Base-by-base conservation (phyloP, 305 asterid species). In the Fraxinus baroniana region DNA sequence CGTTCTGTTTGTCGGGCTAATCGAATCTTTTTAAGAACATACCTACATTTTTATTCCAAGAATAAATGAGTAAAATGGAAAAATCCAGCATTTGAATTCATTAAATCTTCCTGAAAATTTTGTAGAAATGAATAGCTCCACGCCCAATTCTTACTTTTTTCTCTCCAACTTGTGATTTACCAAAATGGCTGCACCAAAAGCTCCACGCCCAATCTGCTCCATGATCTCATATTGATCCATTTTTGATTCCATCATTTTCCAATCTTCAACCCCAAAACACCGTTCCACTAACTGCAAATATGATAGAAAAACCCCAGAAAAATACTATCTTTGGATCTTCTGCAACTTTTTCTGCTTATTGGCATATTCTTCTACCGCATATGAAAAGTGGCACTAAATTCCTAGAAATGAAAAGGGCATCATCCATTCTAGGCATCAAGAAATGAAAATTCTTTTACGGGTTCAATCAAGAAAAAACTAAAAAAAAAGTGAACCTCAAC, bases 201-300 rank as follows among this genome's bases (percentile, higher is more conserved):
- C 98, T 60, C 99, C 98, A 82, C 97, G 94, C 7, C 98, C 98
- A 85, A 95, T 94, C 92, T 95, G 99, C 92, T 95, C 99, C 98
- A 95, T 94, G 90, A 95, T 91, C 95, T 95, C 97, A 85, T 95
- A 95, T 85, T 93, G 97, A 79, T 94, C 99, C 98, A 94, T 93
- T 89, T 88, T 93, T 35, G 98, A 95, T 83, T 92, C 98, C 97
- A 89, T 89, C 85, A 41, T 74, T 77, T 81, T 70, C 90, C 72
- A 84, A 75, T 76, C 85, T 81, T 5, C 24, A 79, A 71, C 12
- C 85, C 87, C 81, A 76, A 83, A 46, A 37, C 84, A 68, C 78
- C 17, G 15, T 57, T 26, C 44, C 79, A 77, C 87, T 77, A 22
- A 76, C 82, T 74, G 30, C 80, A 71, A 32, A 64, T 28, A 39